These are phyloP conservation scores for Wallacemonas sp. DNA, from an alignment of 208 protist genomes.

Conservation along the genomic window DNA sequence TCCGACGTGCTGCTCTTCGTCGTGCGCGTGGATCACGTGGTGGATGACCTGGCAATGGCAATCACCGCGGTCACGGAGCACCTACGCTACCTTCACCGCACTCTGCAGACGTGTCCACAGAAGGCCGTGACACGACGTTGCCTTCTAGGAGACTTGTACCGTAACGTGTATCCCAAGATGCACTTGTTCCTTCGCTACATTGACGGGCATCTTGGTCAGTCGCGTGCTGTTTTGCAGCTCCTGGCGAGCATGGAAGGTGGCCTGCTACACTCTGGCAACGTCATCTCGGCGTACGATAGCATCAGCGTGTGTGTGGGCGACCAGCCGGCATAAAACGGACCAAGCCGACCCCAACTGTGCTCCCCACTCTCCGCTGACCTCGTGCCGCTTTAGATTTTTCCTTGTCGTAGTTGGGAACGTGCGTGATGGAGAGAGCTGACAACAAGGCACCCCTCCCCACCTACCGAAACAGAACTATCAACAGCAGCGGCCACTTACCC, in stretches of 20 bases:
- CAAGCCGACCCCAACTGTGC: background rate
- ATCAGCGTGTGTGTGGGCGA: conserved; percentile 38
- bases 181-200: conserved; percentile 62
- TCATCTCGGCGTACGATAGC: conserved; percentile 57
- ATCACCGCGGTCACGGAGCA: conserved; percentile 52
- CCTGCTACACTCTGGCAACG: conserved; percentile 56
- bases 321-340: background rate
- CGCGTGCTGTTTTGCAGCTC: conserved; percentile 41
- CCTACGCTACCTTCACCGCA: conserved; percentile 30
- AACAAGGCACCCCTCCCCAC: too few species aligned
- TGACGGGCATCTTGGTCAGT: conserved; percentile 33
- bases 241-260: conserved; percentile 30
- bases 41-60: conserved; percentile 45
- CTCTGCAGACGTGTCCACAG: conserved; percentile 56
- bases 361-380: too few species aligned
- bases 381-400: too few species aligned
- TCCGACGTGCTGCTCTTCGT: conserved; percentile 58
- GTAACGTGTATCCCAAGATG: conserved; percentile 70
- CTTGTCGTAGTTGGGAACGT: too few species aligned
- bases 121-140: conserved; percentile 36
- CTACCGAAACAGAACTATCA: too few species aligned
- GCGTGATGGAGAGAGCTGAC: too few species aligned
- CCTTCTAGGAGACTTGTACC: conserved; percentile 65
- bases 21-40: conserved; percentile 27
- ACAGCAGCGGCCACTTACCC: too few species aligned